phyloP scores from a whole-genome alignment of 2,329 filamentous ascomycete species.

The Neopestalotiopsis sp. region DNA sequence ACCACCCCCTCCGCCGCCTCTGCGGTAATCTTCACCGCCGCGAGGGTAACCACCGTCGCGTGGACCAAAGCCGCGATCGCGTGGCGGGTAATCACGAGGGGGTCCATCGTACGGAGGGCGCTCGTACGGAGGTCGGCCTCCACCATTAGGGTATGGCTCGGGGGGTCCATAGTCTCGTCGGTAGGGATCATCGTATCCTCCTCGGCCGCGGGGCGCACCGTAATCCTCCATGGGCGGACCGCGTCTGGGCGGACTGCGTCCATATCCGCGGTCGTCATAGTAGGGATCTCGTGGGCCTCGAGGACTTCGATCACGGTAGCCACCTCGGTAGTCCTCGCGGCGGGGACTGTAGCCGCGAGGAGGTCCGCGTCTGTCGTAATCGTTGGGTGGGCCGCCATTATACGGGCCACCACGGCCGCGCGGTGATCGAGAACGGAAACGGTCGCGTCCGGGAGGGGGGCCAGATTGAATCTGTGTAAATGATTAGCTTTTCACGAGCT shows the following conservation, averaged over 20 bases:
- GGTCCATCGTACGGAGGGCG: constrained; percentile 55
- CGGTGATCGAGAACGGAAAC: constrained; percentile 82
- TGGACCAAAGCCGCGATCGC: constrained; percentile 50
- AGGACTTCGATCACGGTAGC: constrained; percentile 88
- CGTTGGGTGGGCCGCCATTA: constrained; percentile 52
- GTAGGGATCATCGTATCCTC: constrained; percentile 80
- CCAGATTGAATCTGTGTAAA: constrained; percentile 76
- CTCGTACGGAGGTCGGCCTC: constrained; percentile 57
- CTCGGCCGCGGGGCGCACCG: constrained; percentile 67
- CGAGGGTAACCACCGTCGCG: constrained; percentile 35
- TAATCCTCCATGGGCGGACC: constrained; percentile 79
- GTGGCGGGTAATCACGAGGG: constrained; percentile 48
- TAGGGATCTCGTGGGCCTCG: constrained; percentile 71
- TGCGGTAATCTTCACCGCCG: constrained; percentile 35
- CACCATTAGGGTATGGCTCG: constrained; percentile 63
- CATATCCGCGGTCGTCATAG: constrained; percentile 81
- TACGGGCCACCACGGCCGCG: constrained; percentile 71
- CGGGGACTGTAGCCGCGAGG: constrained; percentile 86
- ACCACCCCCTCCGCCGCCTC: constrained; percentile 28
- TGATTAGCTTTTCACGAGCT: constrained; percentile 13
- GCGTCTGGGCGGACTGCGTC: constrained; percentile 77
- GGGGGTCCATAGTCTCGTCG: constrained; percentile 66
- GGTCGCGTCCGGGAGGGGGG: constrained; percentile 69
- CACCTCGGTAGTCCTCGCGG: constrained; percentile 67
- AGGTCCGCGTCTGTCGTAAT: constrained; percentile 70